Conservation (phyloP, 2,329 filamentous ascomycete genomes). For the Colletotrichum zoysiae region DNA sequence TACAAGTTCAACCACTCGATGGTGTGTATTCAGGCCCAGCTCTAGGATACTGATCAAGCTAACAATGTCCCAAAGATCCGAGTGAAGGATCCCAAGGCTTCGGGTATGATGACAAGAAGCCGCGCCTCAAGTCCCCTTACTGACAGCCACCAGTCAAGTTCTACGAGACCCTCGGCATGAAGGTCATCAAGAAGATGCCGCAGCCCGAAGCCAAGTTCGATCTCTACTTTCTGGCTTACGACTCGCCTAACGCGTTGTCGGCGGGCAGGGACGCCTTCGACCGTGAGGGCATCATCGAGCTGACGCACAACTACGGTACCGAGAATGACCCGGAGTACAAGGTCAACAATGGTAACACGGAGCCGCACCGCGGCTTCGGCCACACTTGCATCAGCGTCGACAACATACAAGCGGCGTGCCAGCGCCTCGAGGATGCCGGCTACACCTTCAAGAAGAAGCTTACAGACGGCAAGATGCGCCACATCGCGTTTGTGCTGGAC, state of each 20-base stretch:
- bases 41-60: slow-evolving; percentile 26
- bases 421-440: slow-evolving; percentile 88
- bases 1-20: slow-evolving; percentile 95
- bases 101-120: slow-evolving; percentile 63
- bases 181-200: slow-evolving; percentile 81
- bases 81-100: slow-evolving; percentile 92
- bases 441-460: slow-evolving; percentile 97
- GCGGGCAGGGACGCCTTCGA: slow-evolving; percentile 79
- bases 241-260: slow-evolving; percentile 80
- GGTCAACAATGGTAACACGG: slow-evolving; percentile 89
- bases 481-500: slow-evolving; percentile 92
- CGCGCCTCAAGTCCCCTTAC: slow-evolving; percentile 2
- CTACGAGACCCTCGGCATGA: slow-evolving; percentile 94
- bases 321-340: slow-evolving; percentile 86
- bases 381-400: slow-evolving; percentile 88
- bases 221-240: slow-evolving; percentile 94
- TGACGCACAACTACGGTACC: slow-evolving; percentile 88
- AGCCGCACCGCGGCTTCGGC: slow-evolving; percentile 85
- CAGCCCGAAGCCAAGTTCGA: slow-evolving; percentile 93
- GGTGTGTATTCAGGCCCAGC: slow-evolving; percentile 56
- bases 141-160: slow-evolving; percentile 75
- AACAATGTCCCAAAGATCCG: slow-evolving; percentile 75
- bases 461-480: slow-evolving; percentile 85
- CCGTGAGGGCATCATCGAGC: slow-evolving; percentile 89
- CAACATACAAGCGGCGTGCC: slow-evolving; percentile 89